phyloP scores from a whole-genome alignment of 1,139 yeast genomes.

The Debaryomycetaceae sp. region DNA sequence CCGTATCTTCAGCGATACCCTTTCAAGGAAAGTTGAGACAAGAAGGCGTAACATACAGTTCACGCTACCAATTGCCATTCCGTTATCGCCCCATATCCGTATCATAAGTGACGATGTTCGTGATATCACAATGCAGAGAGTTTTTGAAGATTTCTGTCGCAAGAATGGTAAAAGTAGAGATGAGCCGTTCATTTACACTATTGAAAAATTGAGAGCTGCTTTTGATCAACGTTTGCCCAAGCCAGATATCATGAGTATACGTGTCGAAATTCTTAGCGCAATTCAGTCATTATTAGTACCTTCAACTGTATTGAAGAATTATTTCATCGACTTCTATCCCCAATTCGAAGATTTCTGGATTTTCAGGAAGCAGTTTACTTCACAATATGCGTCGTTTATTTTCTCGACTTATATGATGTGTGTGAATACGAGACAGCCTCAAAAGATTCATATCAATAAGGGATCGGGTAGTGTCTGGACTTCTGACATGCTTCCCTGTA shows the following conservation, averaged over 20 bases:
- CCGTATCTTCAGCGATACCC: constrained; percentile 78
- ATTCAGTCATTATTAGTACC: constrained; percentile 89
- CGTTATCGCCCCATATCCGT: constrained; percentile 91
- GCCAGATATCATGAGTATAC: constrained; percentile 84
- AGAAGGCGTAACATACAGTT: constrained; percentile 82
- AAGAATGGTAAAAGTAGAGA: constrained; percentile 74
- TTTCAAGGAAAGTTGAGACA: constrained; percentile 79
- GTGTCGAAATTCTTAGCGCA: constrained; percentile 86
- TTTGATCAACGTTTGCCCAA: constrained; percentile 90
- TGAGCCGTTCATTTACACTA: constrained; percentile 83
- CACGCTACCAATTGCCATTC: constrained; percentile 88
- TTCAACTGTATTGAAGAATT: constrained; percentile 72
- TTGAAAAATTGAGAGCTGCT: constrained; percentile 86
- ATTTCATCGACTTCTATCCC: constrained; percentile 59
- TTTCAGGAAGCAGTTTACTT: constrained; percentile 90
- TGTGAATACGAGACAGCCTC: constrained; percentile 90
- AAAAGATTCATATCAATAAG: constrained; percentile 79
- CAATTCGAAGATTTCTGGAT: constrained; percentile 95
- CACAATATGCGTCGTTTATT: constrained; percentile 93
- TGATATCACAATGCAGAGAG: constrained; percentile 75
- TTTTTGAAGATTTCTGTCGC: constrained; percentile 86
- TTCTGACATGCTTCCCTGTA: constrained; percentile 91
- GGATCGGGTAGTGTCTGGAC: constrained; percentile 91
- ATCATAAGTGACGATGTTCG: constrained; percentile 81
- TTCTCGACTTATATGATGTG: constrained; percentile 95